These are phyloP conservation scores for Daldinia bambusicola DNA, from an alignment of 495 filamentous ascomycete genomes.

Conservation along the genomic window DNA sequence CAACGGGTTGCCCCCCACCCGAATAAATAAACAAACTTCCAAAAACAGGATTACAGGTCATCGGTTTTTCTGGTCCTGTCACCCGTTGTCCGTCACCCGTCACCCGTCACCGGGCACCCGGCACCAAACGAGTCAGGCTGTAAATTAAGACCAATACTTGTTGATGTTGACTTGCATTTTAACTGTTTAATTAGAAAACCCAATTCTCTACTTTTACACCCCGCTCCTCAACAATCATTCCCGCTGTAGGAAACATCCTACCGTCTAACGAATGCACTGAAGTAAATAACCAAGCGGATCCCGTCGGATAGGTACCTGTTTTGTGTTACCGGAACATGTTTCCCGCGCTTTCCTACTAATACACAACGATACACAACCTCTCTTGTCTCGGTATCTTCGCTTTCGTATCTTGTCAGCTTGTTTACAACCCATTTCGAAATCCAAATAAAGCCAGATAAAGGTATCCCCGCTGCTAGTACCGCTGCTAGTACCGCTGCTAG, in stretches of 20 bases:
- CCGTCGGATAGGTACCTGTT: not conserved
- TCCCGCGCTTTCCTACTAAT: constrained; percentile 11
- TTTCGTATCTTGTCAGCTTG: not conserved
- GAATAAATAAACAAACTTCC: constrained; percentile 54
- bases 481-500: too few species aligned
- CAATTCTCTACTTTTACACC: constrained; percentile 18
- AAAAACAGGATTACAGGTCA: constrained; percentile 32
- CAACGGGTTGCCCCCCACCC: constrained; percentile 43
- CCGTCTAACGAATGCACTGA: constrained; percentile 44
- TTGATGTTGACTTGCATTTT: constrained; percentile 17
- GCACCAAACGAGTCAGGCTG: constrained; percentile 33
- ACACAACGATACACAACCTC: not conserved
- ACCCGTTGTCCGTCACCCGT: not conserved
- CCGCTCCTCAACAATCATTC: constrained; percentile 25
- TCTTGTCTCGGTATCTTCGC: not conserved
- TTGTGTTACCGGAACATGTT: constrained; percentile 28
- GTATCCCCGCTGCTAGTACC: too few species aligned
- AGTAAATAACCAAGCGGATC: constrained; percentile 6
- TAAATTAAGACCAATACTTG: constrained; percentile 12
- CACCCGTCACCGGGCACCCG: not conserved
- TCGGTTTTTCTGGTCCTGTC: constrained; percentile 23
- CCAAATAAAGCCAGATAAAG: constrained; percentile 13
- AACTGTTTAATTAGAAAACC: constrained; percentile 20
- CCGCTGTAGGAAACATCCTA: constrained; percentile 33
- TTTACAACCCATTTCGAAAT: constrained; percentile 10